Evolutionary conservation across 1,139 yeast species (phyloP), one percentile per base, ranked within the genome.

Genomic region (Suhomyces yuchorum): DNA sequence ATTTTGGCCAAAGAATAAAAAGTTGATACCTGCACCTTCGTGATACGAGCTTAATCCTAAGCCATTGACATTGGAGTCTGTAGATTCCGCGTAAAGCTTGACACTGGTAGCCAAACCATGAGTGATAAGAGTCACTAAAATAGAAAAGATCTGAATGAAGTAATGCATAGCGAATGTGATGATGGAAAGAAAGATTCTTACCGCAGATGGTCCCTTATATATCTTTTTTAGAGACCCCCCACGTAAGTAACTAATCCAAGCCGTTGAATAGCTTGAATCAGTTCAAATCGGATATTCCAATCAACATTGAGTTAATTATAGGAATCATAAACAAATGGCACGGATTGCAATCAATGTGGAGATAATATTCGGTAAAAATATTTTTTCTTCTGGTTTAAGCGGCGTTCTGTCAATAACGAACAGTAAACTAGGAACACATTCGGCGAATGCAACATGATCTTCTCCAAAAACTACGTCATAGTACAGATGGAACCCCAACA

Each of bases 11-110:
- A 78, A 56, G 60, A 75, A 71, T 43, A 72, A 58, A 60, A 75
- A 79, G 66, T 75, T 70, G 56, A 78, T 63, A 51, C 77, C 85
- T 42, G 85, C 85, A 60, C 85, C 85, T 63, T 77, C 82, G 59
- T 79, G 85, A 14, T 8, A 15, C 7, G 40, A 30, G 32, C 41
- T 18, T 6, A 48, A 11, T 9, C 46, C 47, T 12, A 40, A 11
- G 23, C 47, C 47, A 39, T 48, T 40, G 20, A 45, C 43, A 1
- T 34, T 43, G 24, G 33, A 4, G 34, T 42, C 22, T 32, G 22
- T 8, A 15, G 50, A 48, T n/a, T 45, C 43, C 23, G 43, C 37
- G n/a, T 15, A 34, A 18, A 50, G 47, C 11, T 24, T n/a, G 28
- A 44, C 39, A 15, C n/a, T 22, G 15, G 33, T 17, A 33, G 44